Evolutionary conservation across 805 yeast genomes (phyloP).

Genomic region (Blastobotrys attinorum): DNA sequence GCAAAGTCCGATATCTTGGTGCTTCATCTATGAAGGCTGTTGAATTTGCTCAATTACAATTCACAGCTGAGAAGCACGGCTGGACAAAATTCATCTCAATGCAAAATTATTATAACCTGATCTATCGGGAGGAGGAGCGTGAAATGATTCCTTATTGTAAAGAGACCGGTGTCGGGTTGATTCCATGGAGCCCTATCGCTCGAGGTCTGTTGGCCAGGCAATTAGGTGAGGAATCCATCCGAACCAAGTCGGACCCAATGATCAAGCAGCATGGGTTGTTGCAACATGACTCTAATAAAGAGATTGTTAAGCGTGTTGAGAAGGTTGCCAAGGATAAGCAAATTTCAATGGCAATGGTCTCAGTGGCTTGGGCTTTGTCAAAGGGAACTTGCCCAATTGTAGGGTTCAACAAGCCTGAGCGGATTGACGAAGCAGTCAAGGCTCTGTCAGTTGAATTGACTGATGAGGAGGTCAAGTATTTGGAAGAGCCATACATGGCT

Average conservation of each 20-base stretch:
- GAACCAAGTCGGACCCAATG: constrained; percentile 1
- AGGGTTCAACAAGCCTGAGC: constrained; percentile 42
- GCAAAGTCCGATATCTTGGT: constrained; percentile 50
- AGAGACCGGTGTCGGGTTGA: constrained; percentile 43
- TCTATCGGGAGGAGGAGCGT: constrained; percentile 58
- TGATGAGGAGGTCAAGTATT: constrained; percentile 23
- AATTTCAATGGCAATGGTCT: constrained; percentile 47
- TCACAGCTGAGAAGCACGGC: constrained; percentile 45
- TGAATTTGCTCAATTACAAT: constrained; percentile 48
- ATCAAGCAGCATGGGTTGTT: background rate
- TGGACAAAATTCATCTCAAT: constrained; percentile 54
- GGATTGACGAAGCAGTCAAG: constrained; percentile 45
- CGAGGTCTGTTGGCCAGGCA: constrained; percentile 51
- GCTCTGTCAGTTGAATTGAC: constrained; percentile 37
- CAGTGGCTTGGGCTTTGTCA: constrained; percentile 45
- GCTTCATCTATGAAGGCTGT: constrained; percentile 54
- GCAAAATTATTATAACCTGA: constrained; percentile 51
- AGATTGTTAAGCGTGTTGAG: constrained; percentile 44
- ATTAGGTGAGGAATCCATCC: constrained; percentile 1
- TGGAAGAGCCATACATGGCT: constrained; percentile 27
- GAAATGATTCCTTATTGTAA: constrained; percentile 52
- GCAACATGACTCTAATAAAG: constrained; percentile 10
- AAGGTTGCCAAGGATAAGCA: constrained; percentile 40
- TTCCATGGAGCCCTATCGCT: constrained; percentile 58
- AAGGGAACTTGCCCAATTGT: constrained; percentile 51